phyloP scores from a whole-genome alignment of 1,284 basidiomycete genomes.

The Xerocomus amazonicus region DNA sequence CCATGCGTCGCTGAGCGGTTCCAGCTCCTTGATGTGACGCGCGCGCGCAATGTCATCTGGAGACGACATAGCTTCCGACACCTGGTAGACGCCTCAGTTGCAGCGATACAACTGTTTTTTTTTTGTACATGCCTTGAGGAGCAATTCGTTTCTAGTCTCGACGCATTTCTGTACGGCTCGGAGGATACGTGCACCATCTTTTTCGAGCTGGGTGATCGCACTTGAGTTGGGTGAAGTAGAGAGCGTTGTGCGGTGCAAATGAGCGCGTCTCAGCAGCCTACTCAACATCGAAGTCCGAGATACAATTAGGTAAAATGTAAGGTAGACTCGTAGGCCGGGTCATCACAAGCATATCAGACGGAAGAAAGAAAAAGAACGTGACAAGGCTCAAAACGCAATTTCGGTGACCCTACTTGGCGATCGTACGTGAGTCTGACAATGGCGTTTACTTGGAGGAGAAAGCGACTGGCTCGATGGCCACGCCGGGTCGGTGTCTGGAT shows the following conservation, averaged over 20 bases:
- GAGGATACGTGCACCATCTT: slow-evolving; percentile 33
- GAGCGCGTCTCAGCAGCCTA: slow-evolving; percentile 14
- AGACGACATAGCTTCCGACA: slow-evolving; percentile 33
- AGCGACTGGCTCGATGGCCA: not conserved
- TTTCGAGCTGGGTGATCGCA: slow-evolving; percentile 28
- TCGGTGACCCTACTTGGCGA: slow-evolving; percentile 14
- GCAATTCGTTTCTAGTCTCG: slow-evolving; percentile 25
- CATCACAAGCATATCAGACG: not conserved
- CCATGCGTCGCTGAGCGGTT: slow-evolving; percentile 52
- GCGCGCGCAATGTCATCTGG: slow-evolving; percentile 42
- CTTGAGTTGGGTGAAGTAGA: slow-evolving; percentile 9
- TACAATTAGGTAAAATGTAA: no score
- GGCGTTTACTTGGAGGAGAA: not conserved
- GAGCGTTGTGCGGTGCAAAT: slow-evolving; percentile 7
- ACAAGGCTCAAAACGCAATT: slow-evolving; percentile 9
- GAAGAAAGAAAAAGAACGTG: not conserved
- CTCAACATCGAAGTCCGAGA: slow-evolving; percentile 10
- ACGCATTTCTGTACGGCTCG: slow-evolving; percentile 33
- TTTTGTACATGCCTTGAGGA: slow-evolving; percentile 27
- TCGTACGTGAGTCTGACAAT: slow-evolving; percentile 9
- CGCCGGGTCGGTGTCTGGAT: no score
- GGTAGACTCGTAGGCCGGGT: not conserved
- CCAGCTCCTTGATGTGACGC: slow-evolving; percentile 49
- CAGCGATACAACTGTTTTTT: not conserved
- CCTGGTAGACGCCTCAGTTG: slow-evolving; percentile 13